Conservation (phyloP, 129 eudicot species). For the Saposhnikovia divaricata region DNA sequence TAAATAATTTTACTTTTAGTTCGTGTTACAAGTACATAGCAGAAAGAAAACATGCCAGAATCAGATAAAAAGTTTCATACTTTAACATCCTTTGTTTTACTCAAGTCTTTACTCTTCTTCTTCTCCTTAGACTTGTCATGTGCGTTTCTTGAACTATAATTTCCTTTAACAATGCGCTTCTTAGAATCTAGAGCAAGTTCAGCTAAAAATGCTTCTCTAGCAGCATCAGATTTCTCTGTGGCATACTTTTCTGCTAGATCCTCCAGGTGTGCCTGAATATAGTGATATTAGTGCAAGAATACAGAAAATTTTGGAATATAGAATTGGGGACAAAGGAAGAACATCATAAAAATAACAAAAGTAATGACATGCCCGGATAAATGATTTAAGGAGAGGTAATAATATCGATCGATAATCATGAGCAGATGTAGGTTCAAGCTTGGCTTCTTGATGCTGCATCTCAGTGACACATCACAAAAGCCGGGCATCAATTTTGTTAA, state of each 20-base stretch:
- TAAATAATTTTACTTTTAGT: neutral
- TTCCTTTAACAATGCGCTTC: slow-evolving; percentile 38
- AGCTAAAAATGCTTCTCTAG: slow-evolving; percentile 94
- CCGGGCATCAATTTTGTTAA: slow-evolving; percentile 84
- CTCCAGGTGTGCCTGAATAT: slow-evolving; percentile 70
- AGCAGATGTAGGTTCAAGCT: slow-evolving; percentile 60
- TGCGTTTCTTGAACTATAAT: slow-evolving; percentile 36
- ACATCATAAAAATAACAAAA: neutral
- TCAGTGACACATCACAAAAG: slow-evolving; percentile 49
- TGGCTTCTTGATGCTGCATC: slow-evolving; percentile 82
- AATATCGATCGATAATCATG: slow-evolving; percentile 62
- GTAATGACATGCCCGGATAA: slow-evolving; percentile 58
- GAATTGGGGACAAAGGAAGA: neutral
- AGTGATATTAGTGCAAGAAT: neutral
- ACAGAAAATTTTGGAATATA: neutral
- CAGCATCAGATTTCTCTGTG: slow-evolving; percentile 94
- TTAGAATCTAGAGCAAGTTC: slow-evolving; percentile 90
- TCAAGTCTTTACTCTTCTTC: slow-evolving; percentile 64
- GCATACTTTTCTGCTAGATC: slow-evolving; percentile 95
- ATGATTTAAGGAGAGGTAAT: slow-evolving; percentile 71
- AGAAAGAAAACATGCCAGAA: neutral
- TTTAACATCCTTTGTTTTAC: slow-evolving; percentile 69
- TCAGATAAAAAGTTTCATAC: slow-evolving; percentile 26
- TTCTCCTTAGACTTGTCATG: slow-evolving; percentile 72
- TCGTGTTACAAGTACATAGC: neutral